Evolutionary conservation across 495 filamentous ascomycete species (phyloP).

Genomic region (Bathelium albidoporum): DNA sequence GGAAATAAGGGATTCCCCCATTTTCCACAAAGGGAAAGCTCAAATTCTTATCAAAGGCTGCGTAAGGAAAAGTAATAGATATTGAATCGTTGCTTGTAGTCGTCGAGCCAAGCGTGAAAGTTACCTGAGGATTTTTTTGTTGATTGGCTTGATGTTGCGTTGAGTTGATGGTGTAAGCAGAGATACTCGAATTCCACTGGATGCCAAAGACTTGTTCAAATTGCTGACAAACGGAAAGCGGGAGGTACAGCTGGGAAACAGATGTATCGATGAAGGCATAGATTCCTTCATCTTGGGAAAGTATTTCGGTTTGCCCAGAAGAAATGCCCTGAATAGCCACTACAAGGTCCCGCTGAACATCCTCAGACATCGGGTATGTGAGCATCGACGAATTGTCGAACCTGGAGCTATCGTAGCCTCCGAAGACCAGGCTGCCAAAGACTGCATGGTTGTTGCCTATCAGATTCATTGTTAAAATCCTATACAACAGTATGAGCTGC

Average conservation of each 20-base stretch:
- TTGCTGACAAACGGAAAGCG: constrained; percentile 44
- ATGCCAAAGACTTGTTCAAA: constrained; percentile 52
- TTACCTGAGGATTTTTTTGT: constrained; percentile 34
- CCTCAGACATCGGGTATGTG: constrained; percentile 40
- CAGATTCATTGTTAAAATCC: not conserved
- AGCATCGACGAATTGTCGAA: constrained; percentile 42
- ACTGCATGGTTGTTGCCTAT: constrained; percentile 23
- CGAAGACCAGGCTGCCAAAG: constrained; percentile 49
- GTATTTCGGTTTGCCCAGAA: constrained; percentile 13
- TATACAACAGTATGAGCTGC: constrained; percentile 5
- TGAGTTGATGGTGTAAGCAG: constrained; percentile 30
- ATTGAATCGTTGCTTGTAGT: constrained; percentile 34
- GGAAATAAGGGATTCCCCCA: constrained; percentile 45
- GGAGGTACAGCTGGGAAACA: constrained; percentile 58
- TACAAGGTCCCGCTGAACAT: constrained; percentile 34
- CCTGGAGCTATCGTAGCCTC: constrained; percentile 51
- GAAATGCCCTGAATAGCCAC: constrained; percentile 24
- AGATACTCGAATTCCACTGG: constrained; percentile 44
- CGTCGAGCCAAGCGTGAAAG: constrained; percentile 47
- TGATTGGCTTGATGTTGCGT: not conserved
- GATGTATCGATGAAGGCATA: constrained; percentile 53
- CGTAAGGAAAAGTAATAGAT: constrained; percentile 52
- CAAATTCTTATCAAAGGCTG: constrained; percentile 52
- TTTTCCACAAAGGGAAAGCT: constrained; percentile 45
- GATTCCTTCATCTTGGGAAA: constrained; percentile 10